phyloP scores from a whole-genome alignment of 2,329 filamentous ascomycete species.

The Capronia epimyces region DNA sequence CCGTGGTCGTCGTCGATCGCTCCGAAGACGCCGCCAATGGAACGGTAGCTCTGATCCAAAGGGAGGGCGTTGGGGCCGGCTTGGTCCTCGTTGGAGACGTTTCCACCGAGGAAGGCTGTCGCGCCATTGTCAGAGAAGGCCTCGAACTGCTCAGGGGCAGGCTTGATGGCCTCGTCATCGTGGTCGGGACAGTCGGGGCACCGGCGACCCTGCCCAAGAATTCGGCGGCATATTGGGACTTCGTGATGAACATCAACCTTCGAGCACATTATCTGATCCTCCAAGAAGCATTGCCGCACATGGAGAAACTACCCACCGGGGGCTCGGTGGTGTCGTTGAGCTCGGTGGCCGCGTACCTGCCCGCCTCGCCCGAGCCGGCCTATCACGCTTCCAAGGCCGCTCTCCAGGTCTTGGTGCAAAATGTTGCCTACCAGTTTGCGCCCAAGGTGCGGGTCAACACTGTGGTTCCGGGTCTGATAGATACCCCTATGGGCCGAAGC shows the following conservation, averaged over 20 bases:
- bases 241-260: conserved; percentile 4
- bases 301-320: background rate
- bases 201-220: background rate
- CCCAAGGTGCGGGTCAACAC: background rate
- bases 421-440: background rate
- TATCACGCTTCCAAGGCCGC: background rate
- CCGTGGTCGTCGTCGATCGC: background rate
- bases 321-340: background rate
- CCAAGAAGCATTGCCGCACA: background rate
- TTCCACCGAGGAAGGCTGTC: background rate
- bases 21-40: background rate
- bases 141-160: background rate
- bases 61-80: background rate
- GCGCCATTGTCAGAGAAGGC: background rate
- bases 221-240: background rate
- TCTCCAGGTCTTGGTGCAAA: background rate
- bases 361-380: background rate
- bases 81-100: background rate
- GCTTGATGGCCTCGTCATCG: background rate
- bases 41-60: background rate
- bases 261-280: background rate
- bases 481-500: background rate
- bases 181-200: background rate
- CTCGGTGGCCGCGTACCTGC: background rate
- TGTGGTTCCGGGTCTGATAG: background rate